Evolutionary conservation across 75 land plant genomes (phyloP).

Genomic region (Selaginella moellendorffii): DNA sequence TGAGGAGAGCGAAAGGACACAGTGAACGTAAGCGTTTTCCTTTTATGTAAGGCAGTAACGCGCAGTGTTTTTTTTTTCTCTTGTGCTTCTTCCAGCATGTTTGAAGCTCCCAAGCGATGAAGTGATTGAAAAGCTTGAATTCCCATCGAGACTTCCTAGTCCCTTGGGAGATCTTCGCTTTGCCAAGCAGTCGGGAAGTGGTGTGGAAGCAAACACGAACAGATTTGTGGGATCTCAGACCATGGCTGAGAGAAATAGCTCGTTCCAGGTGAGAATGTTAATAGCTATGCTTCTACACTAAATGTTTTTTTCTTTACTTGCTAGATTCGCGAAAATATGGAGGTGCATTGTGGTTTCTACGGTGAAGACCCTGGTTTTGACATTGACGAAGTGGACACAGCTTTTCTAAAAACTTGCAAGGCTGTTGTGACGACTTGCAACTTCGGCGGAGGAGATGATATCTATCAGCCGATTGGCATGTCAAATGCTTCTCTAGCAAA

Average conservation of each 20-base stretch:
- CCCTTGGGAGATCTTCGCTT: background rate
- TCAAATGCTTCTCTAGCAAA: slow-evolving; percentile 3
- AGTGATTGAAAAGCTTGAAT: slow-evolving; percentile 1
- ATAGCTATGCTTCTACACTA: background rate
- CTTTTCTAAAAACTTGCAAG: background rate
- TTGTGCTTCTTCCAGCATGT: background rate
- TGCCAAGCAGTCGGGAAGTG: background rate
- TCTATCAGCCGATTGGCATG: slow-evolving; percentile 3
- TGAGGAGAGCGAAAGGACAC: too few relatives aligned
- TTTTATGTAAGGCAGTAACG: background rate
- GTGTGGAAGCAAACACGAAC: background rate
- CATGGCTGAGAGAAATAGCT: background rate
- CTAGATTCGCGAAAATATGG: background rate
- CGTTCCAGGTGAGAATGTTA: background rate
- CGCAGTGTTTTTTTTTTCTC: background rate
- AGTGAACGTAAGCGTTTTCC: background rate
- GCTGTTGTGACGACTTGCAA: slow-evolving; percentile 5
- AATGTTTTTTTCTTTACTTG: background rate
- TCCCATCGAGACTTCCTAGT: background rate
- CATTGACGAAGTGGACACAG: background rate
- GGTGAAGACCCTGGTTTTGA: background rate
- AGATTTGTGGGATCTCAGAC: background rate
- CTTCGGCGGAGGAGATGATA: slow-evolving; percentile 6
- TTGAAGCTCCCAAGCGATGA: background rate
- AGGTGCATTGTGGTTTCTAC: slow-evolving; percentile 6